A percentile compares a stretch with the other conserved stretches of the same genome.
Evolutionary conservation across 31 red algal species (phyloP).

Genomic region (Odonthalia washingtoniensis): DNA sequence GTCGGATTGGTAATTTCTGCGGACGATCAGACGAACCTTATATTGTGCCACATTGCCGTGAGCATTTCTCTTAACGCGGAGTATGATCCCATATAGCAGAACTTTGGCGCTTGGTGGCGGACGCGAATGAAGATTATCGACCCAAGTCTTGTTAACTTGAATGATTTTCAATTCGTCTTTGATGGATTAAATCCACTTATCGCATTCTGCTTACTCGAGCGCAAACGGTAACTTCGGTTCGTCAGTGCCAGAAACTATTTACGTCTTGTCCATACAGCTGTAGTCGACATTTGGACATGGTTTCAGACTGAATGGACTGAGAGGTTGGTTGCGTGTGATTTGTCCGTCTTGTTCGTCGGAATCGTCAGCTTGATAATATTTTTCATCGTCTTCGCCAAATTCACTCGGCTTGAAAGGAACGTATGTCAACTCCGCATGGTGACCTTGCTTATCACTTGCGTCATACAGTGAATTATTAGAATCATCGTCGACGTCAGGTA

Average conservation of each 20-base stretch:
- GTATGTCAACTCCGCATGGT: too few relatives aligned
- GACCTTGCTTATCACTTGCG: too few relatives aligned
- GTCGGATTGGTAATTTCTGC: neutral
- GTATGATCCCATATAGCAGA: conserved; percentile 21
- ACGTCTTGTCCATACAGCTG: neutral
- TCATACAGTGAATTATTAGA: too few relatives aligned
- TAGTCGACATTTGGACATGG: too few relatives aligned
- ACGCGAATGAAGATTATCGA: neutral
- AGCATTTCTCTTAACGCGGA: conserved; percentile 3
- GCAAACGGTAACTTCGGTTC: neutral
- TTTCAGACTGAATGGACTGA: too few relatives aligned
- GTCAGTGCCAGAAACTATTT: neutral
- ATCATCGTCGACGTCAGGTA: too few relatives aligned
- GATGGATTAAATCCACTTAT: neutral
- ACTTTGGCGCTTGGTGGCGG: neutral
- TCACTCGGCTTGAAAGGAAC: too few relatives aligned
- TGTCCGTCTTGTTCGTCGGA: too few relatives aligned
- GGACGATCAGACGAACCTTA: conserved; percentile 15
- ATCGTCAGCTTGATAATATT: too few relatives aligned
- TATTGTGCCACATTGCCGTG: neutral
- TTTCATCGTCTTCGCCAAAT: too few relatives aligned
- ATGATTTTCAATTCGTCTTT: neutral
- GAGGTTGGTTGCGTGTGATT: too few relatives aligned
- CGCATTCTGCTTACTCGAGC: neutral
- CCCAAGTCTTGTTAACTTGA: neutral